Conservation (phyloP, 257 asterid genomes). For the Nicotiana sylvestris region DNA sequence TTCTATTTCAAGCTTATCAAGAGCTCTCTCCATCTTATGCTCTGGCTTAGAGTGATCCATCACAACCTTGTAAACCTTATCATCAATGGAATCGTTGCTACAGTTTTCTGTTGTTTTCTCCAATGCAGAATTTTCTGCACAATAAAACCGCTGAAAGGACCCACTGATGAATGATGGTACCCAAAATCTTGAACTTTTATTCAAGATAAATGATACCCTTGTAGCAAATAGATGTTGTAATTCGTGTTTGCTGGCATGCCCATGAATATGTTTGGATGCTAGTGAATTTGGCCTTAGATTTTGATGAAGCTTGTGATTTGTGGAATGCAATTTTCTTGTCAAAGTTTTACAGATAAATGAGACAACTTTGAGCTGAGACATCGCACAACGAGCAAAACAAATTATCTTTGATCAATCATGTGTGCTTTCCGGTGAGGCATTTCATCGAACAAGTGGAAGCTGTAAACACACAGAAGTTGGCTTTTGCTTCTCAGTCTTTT, state of each 20-base stretch:
- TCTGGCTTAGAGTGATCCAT: conserved; percentile 59
- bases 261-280: not conserved
- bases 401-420: not conserved
- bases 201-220: conserved; percentile 7
- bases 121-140: conserved; percentile 26
- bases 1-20: conserved; percentile 47
- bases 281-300: not conserved
- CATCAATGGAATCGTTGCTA: conserved; percentile 35
- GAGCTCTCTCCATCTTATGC: conserved; percentile 74
- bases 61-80: conserved; percentile 51
- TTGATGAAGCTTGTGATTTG: not conserved
- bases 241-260: not conserved
- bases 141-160: conserved; percentile 33
- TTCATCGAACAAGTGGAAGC: conserved; percentile 47
- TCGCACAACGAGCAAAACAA: not conserved
- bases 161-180: conserved; percentile 5
- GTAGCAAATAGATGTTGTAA: not conserved
- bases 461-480: not conserved
- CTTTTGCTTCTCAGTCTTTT: not conserved
- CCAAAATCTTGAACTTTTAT: conserved; percentile 8
- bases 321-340: not conserved
- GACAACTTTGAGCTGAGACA: conserved; percentile 8
- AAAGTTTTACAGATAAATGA: not conserved
- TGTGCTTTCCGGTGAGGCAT: conserved; percentile 29
- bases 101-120: conserved; percentile 21